Evolutionary conservation across 2,329 filamentous ascomycete species (phyloP).

Genomic region (Xylaria sp.): DNA sequence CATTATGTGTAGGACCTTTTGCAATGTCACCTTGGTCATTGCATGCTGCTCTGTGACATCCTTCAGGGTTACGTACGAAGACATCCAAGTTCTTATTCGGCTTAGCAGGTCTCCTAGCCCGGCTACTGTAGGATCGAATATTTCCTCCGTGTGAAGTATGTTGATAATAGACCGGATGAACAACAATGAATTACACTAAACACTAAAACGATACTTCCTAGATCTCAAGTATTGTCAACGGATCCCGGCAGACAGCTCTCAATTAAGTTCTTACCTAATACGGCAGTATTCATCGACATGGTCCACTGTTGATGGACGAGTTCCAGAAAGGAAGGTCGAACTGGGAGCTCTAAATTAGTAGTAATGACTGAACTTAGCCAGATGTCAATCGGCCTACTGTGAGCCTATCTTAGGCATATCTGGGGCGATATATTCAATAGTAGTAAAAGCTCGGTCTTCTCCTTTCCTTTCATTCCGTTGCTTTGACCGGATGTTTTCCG

Average conservation of each 20-base stretch:
- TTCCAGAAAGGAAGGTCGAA: constrained; percentile 2
- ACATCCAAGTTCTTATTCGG: constrained; percentile 5
- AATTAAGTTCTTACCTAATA: constrained; percentile 41
- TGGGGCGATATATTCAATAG: not conserved
- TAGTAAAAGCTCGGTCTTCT: not conserved
- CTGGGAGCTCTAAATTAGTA: not conserved
- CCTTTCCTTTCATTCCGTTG: not conserved
- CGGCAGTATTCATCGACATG: constrained; percentile 23
- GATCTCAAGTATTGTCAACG: not conserved
- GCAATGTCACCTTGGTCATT: constrained; percentile 31
- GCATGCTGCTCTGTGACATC: constrained; percentile 12
- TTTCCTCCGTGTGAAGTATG: not conserved
- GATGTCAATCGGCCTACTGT: not conserved
- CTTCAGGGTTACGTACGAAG: constrained; percentile 14
- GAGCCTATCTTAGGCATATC: no score
- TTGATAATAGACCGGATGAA: not conserved
- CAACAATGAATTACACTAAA: not conserved
- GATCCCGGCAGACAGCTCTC: constrained; percentile 30
- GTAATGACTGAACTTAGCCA: not conserved
- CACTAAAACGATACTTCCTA: not conserved
- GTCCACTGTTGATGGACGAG: constrained; percentile 2
- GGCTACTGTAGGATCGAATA: not conserved
- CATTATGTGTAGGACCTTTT: constrained; percentile 36
- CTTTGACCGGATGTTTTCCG: constrained; percentile 17
- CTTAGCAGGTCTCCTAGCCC: constrained; percentile 1